phyloP scores from a whole-genome alignment of 2,329 filamentous ascomycete genomes.

The Helminthosporium solani region DNA sequence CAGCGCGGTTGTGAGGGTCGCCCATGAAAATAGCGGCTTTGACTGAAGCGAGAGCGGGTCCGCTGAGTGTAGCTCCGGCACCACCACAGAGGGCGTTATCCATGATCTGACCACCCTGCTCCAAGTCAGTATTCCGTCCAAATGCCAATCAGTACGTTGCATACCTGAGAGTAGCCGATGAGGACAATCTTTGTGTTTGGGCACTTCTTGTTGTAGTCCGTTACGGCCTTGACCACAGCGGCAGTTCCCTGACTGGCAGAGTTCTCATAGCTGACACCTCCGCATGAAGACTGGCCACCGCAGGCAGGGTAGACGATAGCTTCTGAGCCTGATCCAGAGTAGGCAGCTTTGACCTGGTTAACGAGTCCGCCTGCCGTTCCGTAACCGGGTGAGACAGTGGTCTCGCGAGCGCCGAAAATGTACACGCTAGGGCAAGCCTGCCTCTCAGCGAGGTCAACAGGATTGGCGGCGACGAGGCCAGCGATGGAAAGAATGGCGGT shows the following conservation, averaged over 20 bases:
- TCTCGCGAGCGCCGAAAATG: constrained; percentile 49
- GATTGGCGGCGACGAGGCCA: constrained; percentile 37
- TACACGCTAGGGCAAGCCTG: constrained; percentile 47
- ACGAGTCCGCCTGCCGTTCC: constrained; percentile 45
- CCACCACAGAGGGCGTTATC: constrained; percentile 64
- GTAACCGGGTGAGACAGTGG: constrained; percentile 44
- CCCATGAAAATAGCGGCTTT: constrained; percentile 68
- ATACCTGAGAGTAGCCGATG: constrained; percentile 63
- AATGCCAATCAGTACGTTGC: constrained; percentile 3
- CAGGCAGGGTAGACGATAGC: constrained; percentile 57
- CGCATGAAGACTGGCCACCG: constrained; percentile 60
- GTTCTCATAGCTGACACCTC: constrained; percentile 59
- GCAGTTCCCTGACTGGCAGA: constrained; percentile 60
- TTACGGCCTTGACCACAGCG: constrained; percentile 62
- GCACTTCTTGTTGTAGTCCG: constrained; percentile 57
- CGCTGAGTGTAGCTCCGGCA: constrained; percentile 49
- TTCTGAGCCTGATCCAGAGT: constrained; percentile 44
- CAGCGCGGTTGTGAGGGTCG: constrained; percentile 58
- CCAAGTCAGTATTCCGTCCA: constrained; percentile 8
- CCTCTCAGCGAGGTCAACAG: constrained; percentile 39
- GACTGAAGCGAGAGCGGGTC: constrained; percentile 55
- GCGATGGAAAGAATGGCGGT: constrained; percentile 30
- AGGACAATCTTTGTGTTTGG: constrained; percentile 60
- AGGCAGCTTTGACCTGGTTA: constrained; percentile 44
- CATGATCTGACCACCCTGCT: constrained; percentile 61